Evolutionary conservation across 768 basidiomycete species (phyloP).

Genomic region (Phylloporus scabripes): DNA sequence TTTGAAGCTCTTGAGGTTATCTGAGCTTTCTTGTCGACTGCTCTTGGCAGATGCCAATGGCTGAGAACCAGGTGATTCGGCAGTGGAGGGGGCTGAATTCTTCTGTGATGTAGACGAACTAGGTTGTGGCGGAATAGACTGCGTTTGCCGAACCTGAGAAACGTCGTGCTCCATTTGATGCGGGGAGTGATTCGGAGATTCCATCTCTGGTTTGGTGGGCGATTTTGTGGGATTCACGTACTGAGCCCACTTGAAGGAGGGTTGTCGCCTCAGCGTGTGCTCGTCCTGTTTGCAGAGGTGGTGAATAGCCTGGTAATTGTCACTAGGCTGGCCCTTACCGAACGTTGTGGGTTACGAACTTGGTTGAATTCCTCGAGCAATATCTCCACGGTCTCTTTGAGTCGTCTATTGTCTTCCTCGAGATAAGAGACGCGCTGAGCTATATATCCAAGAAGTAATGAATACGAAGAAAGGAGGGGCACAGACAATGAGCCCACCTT

Average conservation of each 20-base stretch:
- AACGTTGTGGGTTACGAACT: constrained; percentile 34
- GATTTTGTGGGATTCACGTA: constrained; percentile 73
- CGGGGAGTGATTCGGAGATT: constrained; percentile 78
- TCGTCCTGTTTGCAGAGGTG: constrained; percentile 26
- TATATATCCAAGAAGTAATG: constrained; percentile 27
- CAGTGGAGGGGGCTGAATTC: constrained; percentile 22
- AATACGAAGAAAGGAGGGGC: not conserved
- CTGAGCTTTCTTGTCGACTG: constrained; percentile 60
- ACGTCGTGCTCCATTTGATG: constrained; percentile 71
- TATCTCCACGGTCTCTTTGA: constrained; percentile 56
- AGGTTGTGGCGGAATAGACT: constrained; percentile 11
- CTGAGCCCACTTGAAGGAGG: constrained; percentile 86
- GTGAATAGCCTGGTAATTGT: constrained; percentile 6
- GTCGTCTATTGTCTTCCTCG: constrained; percentile 72
- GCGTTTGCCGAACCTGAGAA: constrained; percentile 32
- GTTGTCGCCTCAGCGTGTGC: constrained; percentile 58
- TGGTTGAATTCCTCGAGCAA: constrained; percentile 61
- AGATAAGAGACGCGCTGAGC: constrained; percentile 62
- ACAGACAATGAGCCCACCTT: constrained; percentile 44
- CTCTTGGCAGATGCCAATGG: constrained; percentile 26
- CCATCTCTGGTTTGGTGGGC: constrained; percentile 69
- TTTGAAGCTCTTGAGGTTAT: constrained; percentile 91
- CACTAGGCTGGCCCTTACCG: constrained; percentile 9
- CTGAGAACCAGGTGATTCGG: constrained; percentile 28
- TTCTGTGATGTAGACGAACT: constrained; percentile 30